Evolutionary conservation across 768 basidiomycete genomes (phyloP), one percentile per base, ranked within the genome.

Genomic region (Kwoniella botswanensis): DNA sequence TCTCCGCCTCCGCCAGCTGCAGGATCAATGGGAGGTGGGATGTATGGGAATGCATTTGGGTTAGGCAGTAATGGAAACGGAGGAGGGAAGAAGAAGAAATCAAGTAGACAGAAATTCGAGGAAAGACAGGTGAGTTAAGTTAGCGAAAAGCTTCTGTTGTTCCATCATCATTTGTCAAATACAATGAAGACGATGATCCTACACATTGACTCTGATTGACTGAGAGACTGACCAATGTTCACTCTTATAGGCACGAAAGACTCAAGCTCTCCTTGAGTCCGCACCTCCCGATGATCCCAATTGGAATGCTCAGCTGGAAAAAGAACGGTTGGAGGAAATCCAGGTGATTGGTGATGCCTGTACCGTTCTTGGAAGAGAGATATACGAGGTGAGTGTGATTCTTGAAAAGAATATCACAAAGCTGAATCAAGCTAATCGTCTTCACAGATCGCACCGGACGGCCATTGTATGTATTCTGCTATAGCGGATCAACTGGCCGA

Each of bases 401-500:
- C 2, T 12, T 52, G 50, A 35, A 1, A 35, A 35, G 35, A 5
- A 35, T 7, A 6, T 6, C 35, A 35, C 7, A 9, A 35, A 35
- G 35, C 35, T 35, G 35, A 35, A 35, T 35, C 6, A 35, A 35
- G 35, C 35, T 35, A 35, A 7, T 35, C 6, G 35, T 35, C 35
- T 35, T 35, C 6, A 35, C 35, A 35, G 94, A 91, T 98, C 76
- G 90, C 90, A 70, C 93, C 96, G 18, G 96, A 98, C 77, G 96
- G 96, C 0, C 95, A 98, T 77, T 98, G 96, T 85, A 89, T 98
- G 41, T 99, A 91, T 85, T 92, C 93, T 58, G 93, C 96, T 11
- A 86, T 98, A 26, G 96, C 93, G 26, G 94, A 98, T 83, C 96
- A 99, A 82, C 89, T 97, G 42, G 86, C 86, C 56, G 77, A 92